Conservation (phyloP, 1,284 basidiomycete species). For the Malassezia japonica region DNA sequence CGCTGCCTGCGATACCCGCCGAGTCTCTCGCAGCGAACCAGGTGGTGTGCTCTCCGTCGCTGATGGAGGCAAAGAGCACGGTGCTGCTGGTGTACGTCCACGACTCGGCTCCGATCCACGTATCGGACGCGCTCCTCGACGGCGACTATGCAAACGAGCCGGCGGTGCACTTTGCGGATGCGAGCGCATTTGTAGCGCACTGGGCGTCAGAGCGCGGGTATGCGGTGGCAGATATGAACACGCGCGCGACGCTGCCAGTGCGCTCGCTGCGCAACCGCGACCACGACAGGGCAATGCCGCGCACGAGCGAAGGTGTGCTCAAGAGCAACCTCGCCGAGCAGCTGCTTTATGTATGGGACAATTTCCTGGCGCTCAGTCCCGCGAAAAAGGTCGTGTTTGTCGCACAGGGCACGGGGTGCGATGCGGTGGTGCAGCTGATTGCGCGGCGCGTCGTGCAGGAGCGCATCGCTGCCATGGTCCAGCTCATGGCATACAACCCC, state of each 20-base stretch:
- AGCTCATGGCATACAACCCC: slow-evolving; percentile 24
- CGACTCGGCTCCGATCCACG: slow-evolving; percentile 32
- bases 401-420: slow-evolving; percentile 74
- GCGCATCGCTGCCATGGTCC: slow-evolving; percentile 24
- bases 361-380: slow-evolving; percentile 64
- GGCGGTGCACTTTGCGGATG: slow-evolving; percentile 56
- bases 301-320: neutral
- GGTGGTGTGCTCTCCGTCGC: slow-evolving; percentile 68
- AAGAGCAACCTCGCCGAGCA: slow-evolving; percentile 56
- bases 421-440: slow-evolving; percentile 64
- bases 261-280: neutral
- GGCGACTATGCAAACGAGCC: neutral
- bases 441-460: slow-evolving; percentile 50
- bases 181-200: slow-evolving; percentile 64
- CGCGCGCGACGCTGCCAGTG: neutral
- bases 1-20: neutral
- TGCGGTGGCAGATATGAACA: slow-evolving; percentile 66
- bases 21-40: slow-evolving; percentile 1
- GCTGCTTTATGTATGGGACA: slow-evolving; percentile 83
- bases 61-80: slow-evolving; percentile 23
- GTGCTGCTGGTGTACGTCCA: slow-evolving; percentile 36
- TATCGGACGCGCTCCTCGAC: slow-evolving; percentile 1
- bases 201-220: slow-evolving; percentile 64
- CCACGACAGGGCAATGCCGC: neutral
- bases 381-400: slow-evolving; percentile 68